phyloP scores from a whole-genome alignment of 192 early-diverging fungal genomes.

The Geosiphon pyriformis region DNA sequence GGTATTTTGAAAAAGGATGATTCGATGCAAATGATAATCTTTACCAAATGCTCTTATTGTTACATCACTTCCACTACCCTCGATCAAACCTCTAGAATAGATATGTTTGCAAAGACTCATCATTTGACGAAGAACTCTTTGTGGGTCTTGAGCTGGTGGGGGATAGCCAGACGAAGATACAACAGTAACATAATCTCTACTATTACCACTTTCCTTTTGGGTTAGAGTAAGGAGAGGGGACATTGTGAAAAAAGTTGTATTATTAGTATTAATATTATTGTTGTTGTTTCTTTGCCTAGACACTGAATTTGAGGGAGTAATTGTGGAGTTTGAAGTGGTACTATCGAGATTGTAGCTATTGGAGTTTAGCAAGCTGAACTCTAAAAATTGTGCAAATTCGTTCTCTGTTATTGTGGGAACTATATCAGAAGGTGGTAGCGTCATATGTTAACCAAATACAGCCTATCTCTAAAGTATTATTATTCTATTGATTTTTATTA shows the following conservation, averaged over 20 bases:
- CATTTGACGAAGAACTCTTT: slow-evolving; percentile 27
- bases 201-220: slow-evolving; percentile 25
- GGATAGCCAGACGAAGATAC: slow-evolving; percentile 14
- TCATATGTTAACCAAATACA: slow-evolving; percentile 20
- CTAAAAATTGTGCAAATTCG: slow-evolving; percentile 21
- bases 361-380: neutral
- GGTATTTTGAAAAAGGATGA: slow-evolving; percentile 45
- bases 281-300: neutral
- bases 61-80: slow-evolving; percentile 48
- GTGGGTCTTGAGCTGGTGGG: slow-evolving; percentile 21
- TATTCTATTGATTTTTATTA: too few species aligned
- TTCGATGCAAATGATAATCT: slow-evolving; percentile 46
- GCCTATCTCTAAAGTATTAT: too few species aligned
- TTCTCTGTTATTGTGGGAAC: slow-evolving; percentile 6
- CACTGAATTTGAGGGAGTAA: neutral
- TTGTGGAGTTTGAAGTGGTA: slow-evolving; percentile 10
- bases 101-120: slow-evolving; percentile 37
- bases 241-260: too few species aligned
- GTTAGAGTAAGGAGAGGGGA: slow-evolving; percentile 22
- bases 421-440: slow-evolving; percentile 4
- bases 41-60: slow-evolving; percentile 39
- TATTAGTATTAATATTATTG: neutral
- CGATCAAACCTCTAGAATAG: slow-evolving; percentile 38
- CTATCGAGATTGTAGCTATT: neutral
- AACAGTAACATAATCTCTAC: slow-evolving; percentile 18